Conservation (phyloP, 768 basidiomycete genomes). For the Gymnopilus junonius region DNA sequence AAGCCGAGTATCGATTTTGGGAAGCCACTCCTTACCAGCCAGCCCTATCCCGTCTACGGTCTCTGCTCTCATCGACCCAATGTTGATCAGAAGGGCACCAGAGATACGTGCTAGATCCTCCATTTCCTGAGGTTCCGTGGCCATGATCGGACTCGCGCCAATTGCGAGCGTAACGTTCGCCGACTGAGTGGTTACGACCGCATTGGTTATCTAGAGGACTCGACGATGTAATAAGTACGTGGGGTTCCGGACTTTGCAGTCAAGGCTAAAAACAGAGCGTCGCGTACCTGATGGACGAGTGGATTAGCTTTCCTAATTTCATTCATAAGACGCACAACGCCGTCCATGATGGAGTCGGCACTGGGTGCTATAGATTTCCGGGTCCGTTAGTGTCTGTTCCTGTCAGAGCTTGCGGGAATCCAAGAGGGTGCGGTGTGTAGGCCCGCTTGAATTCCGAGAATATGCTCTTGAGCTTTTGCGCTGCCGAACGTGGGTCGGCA, state of each 20-base stretch:
- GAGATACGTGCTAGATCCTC: conserved; percentile 70
- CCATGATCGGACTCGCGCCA: conserved; percentile 94
- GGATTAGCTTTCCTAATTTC: conserved; percentile 60
- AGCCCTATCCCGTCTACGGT: conserved; percentile 75
- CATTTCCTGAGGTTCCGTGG: conserved; percentile 82
- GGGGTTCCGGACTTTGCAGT: neutral
- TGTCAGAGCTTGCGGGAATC: conserved; percentile 1
- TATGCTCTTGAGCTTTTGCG: conserved; percentile 47
- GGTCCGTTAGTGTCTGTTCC: neutral
- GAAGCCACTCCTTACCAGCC: conserved; percentile 56
- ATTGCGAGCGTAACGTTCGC: conserved; percentile 90
- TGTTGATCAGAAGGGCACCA: conserved; percentile 81
- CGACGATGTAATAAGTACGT: neutral
- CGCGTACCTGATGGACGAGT: conserved; percentile 76
- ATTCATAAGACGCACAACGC: conserved; percentile 53
- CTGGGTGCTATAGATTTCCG: neutral
- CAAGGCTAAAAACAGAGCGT: neutral
- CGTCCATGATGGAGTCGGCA: conserved; percentile 41
- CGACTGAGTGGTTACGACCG: conserved; percentile 86
- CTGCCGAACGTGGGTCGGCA: conserved; percentile 51
- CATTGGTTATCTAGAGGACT: conserved; percentile 77
- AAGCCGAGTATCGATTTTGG: neutral
- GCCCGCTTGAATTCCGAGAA: conserved; percentile 47
- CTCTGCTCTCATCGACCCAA: conserved; percentile 71
- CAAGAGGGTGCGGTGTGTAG: conserved; percentile 8